Evolutionary conservation across 1,284 basidiomycete genomes (phyloP), one percentile per base, ranked within the genome.

Genomic region (Sutorius eximius): DNA sequence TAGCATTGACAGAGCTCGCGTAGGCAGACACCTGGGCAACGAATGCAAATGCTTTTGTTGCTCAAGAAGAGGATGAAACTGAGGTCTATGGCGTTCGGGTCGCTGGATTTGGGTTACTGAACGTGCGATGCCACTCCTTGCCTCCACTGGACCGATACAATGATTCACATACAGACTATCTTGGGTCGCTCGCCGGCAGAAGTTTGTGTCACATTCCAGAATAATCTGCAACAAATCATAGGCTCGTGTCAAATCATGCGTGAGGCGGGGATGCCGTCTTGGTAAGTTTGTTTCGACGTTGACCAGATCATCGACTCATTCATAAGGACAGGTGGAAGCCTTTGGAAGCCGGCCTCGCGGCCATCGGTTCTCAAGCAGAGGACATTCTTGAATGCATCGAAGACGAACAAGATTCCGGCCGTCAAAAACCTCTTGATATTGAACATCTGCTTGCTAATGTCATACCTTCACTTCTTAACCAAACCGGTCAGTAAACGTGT

Each of bases 41-140:
- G 51, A 91, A 98, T 65, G 85, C 92, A 1, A 96, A 97, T 61
- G 86, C 89, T 3, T 98, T 98, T 68, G 87, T 98, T 24, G 89
- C 90, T 22, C 93, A 98, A 64, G 95, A 98, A 66, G 93, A 98
- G 59, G 96, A 98, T 62, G 94, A 97, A 60, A 87, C 87, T 1
- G 82, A 91, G 49, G 71, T 80, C 0, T 95, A 93, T 68, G 91
- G 89, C 57, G 81, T 95, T 43, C 83, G 96, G 37, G 82, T 93
- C 11, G 88, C 91, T 5, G 87, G 88, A 4, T 87, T 94, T 61
- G 96, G 98, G 65, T 72, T 98, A 29, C 75, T 97, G 40, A 81
- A 82, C 38, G 93, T 95, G 70, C 60, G 82, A 69, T 18, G 40
- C 40, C 10, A 12, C 40, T 29, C 45, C 37, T 13, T 40, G 37